A percentile compares a stretch with the other conserved stretches of the same genome.
Conservation (phyloP, 2,329 filamentous ascomycete genomes). For the Aspergillus spinulosporus region DNA sequence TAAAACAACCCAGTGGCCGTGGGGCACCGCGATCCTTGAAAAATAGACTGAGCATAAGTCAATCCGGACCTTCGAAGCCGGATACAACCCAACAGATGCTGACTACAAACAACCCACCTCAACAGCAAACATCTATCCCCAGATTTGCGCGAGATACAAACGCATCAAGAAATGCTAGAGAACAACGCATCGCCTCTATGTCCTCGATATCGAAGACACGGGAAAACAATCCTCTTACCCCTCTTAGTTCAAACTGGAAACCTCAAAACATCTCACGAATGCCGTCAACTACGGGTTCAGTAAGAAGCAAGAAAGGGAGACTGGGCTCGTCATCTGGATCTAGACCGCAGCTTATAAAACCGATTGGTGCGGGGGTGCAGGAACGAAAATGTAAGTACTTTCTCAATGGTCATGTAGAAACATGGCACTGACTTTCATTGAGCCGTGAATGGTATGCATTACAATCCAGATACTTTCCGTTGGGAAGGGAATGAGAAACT, state of each 20-base stretch:
- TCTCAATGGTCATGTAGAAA: slow-evolving; percentile 8
- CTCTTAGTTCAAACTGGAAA: slow-evolving; percentile 62
- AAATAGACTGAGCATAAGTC: slow-evolving; percentile 50
- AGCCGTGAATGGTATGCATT: slow-evolving; percentile 94
- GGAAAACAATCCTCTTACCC: slow-evolving; percentile 49
- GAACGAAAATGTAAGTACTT: slow-evolving; percentile 72
- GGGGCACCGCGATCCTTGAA: slow-evolving; percentile 65
- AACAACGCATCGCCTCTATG: slow-evolving; percentile 57
- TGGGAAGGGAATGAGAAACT: slow-evolving; percentile 97
- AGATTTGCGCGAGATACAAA: slow-evolving; percentile 68
- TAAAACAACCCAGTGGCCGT: slow-evolving; percentile 73
- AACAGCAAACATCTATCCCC: slow-evolving; percentile 53
- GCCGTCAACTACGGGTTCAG: slow-evolving; percentile 51
- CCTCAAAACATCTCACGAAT: slow-evolving; percentile 54
- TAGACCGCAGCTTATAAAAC: slow-evolving; percentile 87
- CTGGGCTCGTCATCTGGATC: slow-evolving; percentile 34
- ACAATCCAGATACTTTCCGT: slow-evolving; percentile 79
- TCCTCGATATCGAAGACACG: slow-evolving; percentile 38
- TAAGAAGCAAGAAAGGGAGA: slow-evolving; percentile 48
- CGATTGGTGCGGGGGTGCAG: slow-evolving; percentile 69
- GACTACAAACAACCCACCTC: slow-evolving; percentile 59
- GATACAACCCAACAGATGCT: slow-evolving; percentile 52
- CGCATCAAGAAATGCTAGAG: slow-evolving; percentile 64
- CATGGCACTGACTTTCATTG: slow-evolving; percentile 14
- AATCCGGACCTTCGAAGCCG: slow-evolving; percentile 32